Base-by-base conservation (phyloP, 2,329 filamentous ascomycete species). In the Colletotrichum aenigma region DNA sequence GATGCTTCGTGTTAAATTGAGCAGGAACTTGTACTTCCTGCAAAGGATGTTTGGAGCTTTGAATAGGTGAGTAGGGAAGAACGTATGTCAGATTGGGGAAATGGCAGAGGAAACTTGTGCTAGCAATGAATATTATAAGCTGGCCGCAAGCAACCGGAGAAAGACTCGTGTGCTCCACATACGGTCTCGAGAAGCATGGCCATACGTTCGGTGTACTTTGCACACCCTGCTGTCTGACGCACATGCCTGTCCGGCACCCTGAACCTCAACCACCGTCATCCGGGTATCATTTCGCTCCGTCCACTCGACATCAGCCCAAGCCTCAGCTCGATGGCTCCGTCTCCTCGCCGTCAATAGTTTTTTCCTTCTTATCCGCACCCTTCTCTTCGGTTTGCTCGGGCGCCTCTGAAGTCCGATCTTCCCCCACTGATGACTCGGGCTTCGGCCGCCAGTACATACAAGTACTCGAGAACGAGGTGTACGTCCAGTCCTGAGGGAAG, bases 381-480 rank as follows among this genome's bases (percentile, higher is more conserved):
- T 34, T 61, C 43, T 48, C 43, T 12, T 56, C 24, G 7, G 52
- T 4, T 18, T 18, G 18, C 24, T 16, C 10, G 21, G 9, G 3
- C 9, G 12, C 18, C 18, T 61, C 58, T 21, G 4, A 61, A 24
- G n/a, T 30, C 30, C 58, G 4, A 56, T 6, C 18, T 13, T 6
- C 58, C n/a, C 13, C 8, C 18, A 34, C 28, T 61, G 18, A 34
- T 21, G 28, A 3, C 6, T 66, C 61, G 3, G 62, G 6, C 18
- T 66, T 75, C 6, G 73, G 64, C 21, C 73, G 64, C 85, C 86
- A 87, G 70, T 88, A 87, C 9, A 88, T 82, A 21, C 77, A 79
- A 0, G 86, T 88, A 71, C 82, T 85, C 0, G 84, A 86, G 70
- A 88, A 88, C 3, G 83, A 84, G 8, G 81, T 81, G 66, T 83